A percentile compares a stretch with the other conserved stretches of the same genome.
Conservation (phyloP, 2,329 filamentous ascomycete species). For the Podosphaera xanthii region DNA sequence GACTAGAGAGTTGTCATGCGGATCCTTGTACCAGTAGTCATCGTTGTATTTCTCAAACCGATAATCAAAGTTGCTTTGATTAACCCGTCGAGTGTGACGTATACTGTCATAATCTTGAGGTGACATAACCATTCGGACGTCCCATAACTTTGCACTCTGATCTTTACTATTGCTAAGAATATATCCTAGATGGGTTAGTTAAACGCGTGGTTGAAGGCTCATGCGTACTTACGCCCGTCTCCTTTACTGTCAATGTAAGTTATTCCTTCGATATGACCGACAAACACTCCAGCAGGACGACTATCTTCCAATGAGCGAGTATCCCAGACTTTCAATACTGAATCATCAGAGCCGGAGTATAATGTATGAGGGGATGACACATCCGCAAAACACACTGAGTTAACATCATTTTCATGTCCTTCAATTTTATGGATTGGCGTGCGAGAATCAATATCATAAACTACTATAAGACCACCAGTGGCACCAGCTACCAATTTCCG, state of each 20-base stretch:
- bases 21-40: conserved; percentile 46
- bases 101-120: conserved; percentile 37
- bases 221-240: conserved; percentile 27
- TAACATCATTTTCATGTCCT: conserved; percentile 75
- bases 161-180: conserved; percentile 89
- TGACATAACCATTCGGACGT: conserved; percentile 70
- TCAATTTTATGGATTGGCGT: conserved; percentile 35
- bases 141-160: conserved; percentile 95
- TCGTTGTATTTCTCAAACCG: conserved; percentile 44
- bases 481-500: conserved; percentile 80
- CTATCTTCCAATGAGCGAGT: conserved; percentile 74
- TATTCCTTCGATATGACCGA: conserved; percentile 42
- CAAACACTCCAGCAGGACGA: conserved; percentile 42
- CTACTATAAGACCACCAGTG: conserved; percentile 53
- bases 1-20: conserved; percentile 73
- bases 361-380: conserved; percentile 73
- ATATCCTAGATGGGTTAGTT: conserved; percentile 25
- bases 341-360: conserved; percentile 88
- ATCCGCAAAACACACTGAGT: conserved; percentile 90
- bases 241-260: conserved; percentile 50
- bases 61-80: conserved; percentile 46
- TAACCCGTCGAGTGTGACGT: conserved; percentile 30
- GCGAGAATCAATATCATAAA: conserved; percentile 77
- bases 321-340: conserved; percentile 91
- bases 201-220: not conserved